Evolutionary conservation across 306 rosid species (phyloP), one percentile per base, ranked within the genome.

Genomic region (Rosa rugosa): DNA sequence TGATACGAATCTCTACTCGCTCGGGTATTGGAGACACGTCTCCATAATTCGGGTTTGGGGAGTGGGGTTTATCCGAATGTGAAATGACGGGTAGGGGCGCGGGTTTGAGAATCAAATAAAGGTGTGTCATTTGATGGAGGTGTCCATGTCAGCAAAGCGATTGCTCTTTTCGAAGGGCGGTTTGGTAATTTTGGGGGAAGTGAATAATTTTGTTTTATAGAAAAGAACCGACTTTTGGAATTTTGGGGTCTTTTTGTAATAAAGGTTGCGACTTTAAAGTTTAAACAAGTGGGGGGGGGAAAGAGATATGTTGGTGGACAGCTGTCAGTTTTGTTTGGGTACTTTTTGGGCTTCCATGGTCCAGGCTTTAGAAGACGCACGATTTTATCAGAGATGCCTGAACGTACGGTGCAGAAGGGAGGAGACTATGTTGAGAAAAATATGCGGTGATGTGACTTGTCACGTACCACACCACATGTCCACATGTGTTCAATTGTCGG

Each of bases 101-200:
- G 20, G 9, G 4, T 11, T 0, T 34, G 36, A n/a, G 49, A 63
- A 34, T 36, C 25, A 9, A 31, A 17, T 8, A 42, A 18, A 63
- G 22, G 57, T 13, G 77, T 53, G 82, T 59, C 80, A 68, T 77
- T 77, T 2, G 79, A 1, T 34, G 79, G n/a, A 17, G 50, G 40
- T 44, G 8, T 76, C 83, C 86, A 80, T 6, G 76, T 75, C 54
- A 71, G 88, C 77, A 77, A 82, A 80, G 50, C 1, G 11, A 23
- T 0, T 20, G 3, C 34, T 14, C 71, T 74, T 71, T 77, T 57
- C 0, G 1, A 1, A 44, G 78, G 76, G 51, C 2, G 38, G 34
- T 87, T 82, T 18, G 11, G 86, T 81, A 77, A 72, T 44, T 84
- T 27, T 3, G 0, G 0, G 3, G 7, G 14, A 31, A 20, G n/a